Percentiles rank a stretch among this genome's conserved stretches.
Conservation (phyloP, 2,329 filamentous ascomycete genomes). For the Cladorrhinum sp. region DNA sequence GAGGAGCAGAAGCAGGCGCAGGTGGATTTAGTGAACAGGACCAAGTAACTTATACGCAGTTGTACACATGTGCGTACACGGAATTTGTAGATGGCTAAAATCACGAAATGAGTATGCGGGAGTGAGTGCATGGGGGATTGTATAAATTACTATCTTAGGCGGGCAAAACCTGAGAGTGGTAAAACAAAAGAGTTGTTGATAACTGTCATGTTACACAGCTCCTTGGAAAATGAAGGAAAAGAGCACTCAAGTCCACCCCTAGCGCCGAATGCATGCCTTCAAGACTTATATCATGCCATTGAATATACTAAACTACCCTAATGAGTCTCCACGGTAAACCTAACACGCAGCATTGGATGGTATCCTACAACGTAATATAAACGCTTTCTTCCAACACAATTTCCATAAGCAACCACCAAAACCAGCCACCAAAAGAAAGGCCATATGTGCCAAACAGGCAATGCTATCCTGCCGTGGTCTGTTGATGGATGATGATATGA, state of each 20-base stretch:
- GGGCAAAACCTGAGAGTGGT: no score
- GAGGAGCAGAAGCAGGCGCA: slow-evolving; percentile 18
- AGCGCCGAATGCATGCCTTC: no score
- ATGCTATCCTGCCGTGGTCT: background rate
- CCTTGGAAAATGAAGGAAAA: no score
- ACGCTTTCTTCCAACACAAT: background rate
- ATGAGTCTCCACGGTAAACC: background rate
- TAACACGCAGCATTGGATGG: background rate
- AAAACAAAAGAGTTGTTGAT: no score
- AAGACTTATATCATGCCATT: no score
- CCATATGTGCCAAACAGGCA: slow-evolving; percentile 1
- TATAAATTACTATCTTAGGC: no score
- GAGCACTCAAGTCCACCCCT: no score
- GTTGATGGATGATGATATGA: no score
- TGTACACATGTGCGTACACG: background rate
- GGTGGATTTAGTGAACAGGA: background rate
- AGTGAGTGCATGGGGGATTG: no score
- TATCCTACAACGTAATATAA: background rate
- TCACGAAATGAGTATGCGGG: no score
- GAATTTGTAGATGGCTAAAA: background rate
- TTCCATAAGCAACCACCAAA: background rate
- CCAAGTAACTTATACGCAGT: background rate
- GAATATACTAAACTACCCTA: background rate
- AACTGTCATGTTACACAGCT: no score
- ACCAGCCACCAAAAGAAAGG: background rate